Conservation (phyloP, 192 early-diverging fungal genomes). For the Coemansia sp. region DNA sequence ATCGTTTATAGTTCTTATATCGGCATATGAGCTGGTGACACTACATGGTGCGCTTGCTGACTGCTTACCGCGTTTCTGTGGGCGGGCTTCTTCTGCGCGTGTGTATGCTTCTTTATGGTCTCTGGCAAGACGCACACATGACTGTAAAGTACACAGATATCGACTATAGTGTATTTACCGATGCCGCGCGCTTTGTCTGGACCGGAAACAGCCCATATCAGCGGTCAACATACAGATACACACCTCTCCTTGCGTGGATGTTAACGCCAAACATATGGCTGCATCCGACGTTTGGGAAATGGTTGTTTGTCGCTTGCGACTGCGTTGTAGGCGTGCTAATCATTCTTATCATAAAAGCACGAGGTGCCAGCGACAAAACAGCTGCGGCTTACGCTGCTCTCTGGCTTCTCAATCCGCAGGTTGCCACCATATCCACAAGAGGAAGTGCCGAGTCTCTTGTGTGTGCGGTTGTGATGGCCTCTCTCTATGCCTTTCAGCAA, state of each 20-base stretch:
- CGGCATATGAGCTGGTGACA: neutral
- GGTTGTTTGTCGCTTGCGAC: slow-evolving; percentile 86
- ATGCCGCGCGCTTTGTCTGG: slow-evolving; percentile 82
- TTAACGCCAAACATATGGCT: slow-evolving; percentile 83
- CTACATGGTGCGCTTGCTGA: slow-evolving; percentile 23
- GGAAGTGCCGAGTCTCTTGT: slow-evolving; percentile 92
- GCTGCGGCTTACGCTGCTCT: slow-evolving; percentile 62
- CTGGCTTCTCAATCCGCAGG: slow-evolving; percentile 96
- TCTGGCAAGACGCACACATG: slow-evolving; percentile 84
- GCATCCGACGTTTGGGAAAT: slow-evolving; percentile 82
- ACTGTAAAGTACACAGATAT: slow-evolving; percentile 98
- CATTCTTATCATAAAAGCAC: slow-evolving; percentile 38
- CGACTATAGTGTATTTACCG: slow-evolving; percentile 96
- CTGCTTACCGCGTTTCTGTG: slow-evolving; percentile 30
- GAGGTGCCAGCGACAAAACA: slow-evolving; percentile 57
- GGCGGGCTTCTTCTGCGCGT: slow-evolving; percentile 61
- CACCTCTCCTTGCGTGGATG: slow-evolving; percentile 88
- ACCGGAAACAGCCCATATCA: slow-evolving; percentile 78
- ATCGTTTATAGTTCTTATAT: neutral
- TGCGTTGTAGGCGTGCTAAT: slow-evolving; percentile 76
- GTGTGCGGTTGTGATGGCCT: slow-evolving; percentile 73
- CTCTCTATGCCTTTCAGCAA: slow-evolving; percentile 70
- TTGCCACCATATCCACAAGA: slow-evolving; percentile 93
- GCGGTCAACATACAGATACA: slow-evolving; percentile 96
- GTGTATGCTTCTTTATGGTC: slow-evolving; percentile 75